Evolutionary conservation across 2,329 filamentous ascomycete species (phyloP), one percentile per base, ranked within the genome.

Genomic region (Ophiosphaerella narmari): DNA sequence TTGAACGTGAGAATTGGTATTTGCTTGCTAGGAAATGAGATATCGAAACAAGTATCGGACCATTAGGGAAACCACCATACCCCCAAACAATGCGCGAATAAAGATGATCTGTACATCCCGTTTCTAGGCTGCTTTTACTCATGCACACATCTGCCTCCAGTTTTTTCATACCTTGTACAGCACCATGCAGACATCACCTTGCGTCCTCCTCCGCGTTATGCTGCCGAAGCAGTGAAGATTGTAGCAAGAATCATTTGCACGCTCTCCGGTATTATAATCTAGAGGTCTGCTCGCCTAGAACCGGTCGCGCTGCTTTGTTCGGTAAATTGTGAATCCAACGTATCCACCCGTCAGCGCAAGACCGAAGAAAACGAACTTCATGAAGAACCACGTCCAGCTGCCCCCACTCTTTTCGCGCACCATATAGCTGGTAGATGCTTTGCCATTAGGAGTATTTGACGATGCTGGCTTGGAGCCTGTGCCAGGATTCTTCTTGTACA

Each of bases 281-380:
- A 26, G 4, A 7, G 39, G 29, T 48, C 35, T 39, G 39, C 49
- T 54, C 55, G 34, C 41, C 64, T 68, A 80, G 54, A 80, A 81
- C 59, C 78, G 68, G 62, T 77, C 67, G 54, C 72, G 64, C 65
- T 74, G 72, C 74, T 82, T 86, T 57, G 88, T 75, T 69, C 92
- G 84, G 77, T 90, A 99, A 39, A 87, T 82, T 6, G 91, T 97
- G 72, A 82, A 97, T 24, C 91, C 93, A 38, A 91, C 85, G 72
- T 97, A 99, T 4, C 73, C 89, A 60, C 89, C 92, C 8, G 81
- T 89, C 38, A 87, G 63, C 13, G 86, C 83, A 26, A 86, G 72
- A 57, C 89, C 78, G 74, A 96, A 88, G 52, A 96, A 66, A 51
- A 97, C 70, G 55, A 90, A 80, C 84, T 97, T 97, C 74, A 91